Evolutionary conservation across 352 stramenopile genomes (phyloP).

Genomic region (Phytophthora constricta): DNA sequence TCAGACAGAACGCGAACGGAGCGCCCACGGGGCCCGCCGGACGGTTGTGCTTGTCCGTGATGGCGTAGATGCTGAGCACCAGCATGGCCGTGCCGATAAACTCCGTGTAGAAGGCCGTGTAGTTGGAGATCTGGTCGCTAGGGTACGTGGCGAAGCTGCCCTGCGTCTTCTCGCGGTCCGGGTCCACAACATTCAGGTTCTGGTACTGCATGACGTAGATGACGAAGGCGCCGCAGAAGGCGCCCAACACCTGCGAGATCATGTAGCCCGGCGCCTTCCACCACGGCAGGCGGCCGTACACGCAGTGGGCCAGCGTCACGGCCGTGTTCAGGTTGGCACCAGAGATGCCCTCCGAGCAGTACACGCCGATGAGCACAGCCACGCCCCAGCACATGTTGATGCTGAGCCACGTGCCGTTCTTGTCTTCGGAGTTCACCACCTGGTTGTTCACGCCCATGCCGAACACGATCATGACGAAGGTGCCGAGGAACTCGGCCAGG

Average conservation of each 20-base stretch:
- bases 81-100: conserved; percentile 62
- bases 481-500: conserved; percentile 54
- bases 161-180: conserved; percentile 42
- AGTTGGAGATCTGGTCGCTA: conserved; percentile 42
- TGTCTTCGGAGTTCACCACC: conserved; percentile 45
- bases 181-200: conserved; percentile 51
- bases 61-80: conserved; percentile 51
- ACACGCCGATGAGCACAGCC: conserved; percentile 53
- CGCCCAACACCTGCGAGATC: conserved; percentile 45
- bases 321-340: conserved; percentile 63
- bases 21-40: conserved; percentile 34
- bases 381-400: conserved; percentile 62
- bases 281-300: conserved; percentile 52
- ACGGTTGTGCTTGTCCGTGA: conserved; percentile 52
- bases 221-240: conserved; percentile 42
- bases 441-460: conserved; percentile 66
- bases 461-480: conserved; percentile 59
- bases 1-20: conserved; percentile 44
- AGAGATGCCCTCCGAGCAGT: conserved; percentile 49
- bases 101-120: conserved; percentile 61
- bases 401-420: conserved; percentile 60
- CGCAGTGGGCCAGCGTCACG: conserved; percentile 54
- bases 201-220: conserved; percentile 58
- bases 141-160: conserved; percentile 56
- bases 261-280: conserved; percentile 53